Evolutionary conservation across 2,329 filamentous ascomycete genomes (phyloP).

Genomic region (Neonectria punicea): DNA sequence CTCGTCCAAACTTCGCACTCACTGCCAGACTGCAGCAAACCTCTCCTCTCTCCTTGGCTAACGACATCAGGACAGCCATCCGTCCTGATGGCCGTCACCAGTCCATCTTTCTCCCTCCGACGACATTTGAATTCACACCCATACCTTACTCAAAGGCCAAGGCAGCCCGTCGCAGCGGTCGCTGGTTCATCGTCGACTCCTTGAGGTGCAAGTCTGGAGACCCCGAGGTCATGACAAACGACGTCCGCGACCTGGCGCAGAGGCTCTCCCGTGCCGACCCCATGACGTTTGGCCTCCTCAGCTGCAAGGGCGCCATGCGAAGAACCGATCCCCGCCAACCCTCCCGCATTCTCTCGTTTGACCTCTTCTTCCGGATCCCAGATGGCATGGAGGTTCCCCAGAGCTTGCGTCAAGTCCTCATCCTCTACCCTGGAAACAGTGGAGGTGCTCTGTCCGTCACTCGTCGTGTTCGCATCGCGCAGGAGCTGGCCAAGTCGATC

Average conservation of each 20-base stretch:
- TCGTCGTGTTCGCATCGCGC: constrained; percentile 10
- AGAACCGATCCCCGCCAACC: constrained; percentile 3
- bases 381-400: constrained; percentile 4
- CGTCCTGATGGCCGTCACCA: not conserved
- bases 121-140: constrained; percentile 1
- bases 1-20: not conserved
- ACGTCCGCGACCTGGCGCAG: constrained; percentile 13
- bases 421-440: constrained; percentile 7
- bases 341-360: constrained; percentile 1
- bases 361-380: constrained; percentile 17
- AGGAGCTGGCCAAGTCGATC: constrained; percentile 21
- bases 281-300: constrained; percentile 15
- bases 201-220: constrained; percentile 6
- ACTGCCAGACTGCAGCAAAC: not conserved
- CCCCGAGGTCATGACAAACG: constrained; percentile 6
- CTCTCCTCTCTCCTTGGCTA: constrained; percentile 8
- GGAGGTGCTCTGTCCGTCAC: not conserved
- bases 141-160: constrained; percentile 18
- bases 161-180: constrained; percentile 2
- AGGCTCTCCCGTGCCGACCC: constrained; percentile 14
- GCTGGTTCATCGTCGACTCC: constrained; percentile 17
- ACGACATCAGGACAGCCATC: constrained; percentile 12
- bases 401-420: constrained; percentile 9
- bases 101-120: constrained; percentile 12
- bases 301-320: constrained; percentile 8